Conservation (phyloP, 2,329 filamentous ascomycete genomes). For the Thermothelomyces thermophilus region DNA sequence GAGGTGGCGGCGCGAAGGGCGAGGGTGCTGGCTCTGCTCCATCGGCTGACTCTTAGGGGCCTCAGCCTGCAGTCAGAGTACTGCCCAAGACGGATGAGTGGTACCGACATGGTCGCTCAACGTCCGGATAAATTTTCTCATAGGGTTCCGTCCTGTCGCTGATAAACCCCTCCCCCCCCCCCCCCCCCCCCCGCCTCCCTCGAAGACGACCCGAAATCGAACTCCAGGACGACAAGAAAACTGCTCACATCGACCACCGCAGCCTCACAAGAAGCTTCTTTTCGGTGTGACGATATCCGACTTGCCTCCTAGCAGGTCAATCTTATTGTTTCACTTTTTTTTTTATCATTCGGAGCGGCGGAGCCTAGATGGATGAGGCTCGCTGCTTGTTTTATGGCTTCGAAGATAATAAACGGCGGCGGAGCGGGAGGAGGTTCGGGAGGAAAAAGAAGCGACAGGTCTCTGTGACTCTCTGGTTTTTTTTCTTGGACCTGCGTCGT, state of each 20-base stretch:
- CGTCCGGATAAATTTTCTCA: too few species aligned
- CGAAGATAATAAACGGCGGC: background rate
- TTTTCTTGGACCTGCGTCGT: background rate
- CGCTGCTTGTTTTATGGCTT: slow-evolving; percentile 2
- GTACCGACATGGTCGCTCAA: background rate
- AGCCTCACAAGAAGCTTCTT: background rate
- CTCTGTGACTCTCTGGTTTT: background rate
- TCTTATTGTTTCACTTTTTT: slow-evolving; percentile 1
- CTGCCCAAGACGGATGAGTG: background rate
- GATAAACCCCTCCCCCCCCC: too few species aligned
- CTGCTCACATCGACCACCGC: background rate
- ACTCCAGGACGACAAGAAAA: background rate
- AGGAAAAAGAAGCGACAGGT: slow-evolving; percentile 1
- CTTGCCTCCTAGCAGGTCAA: background rate
- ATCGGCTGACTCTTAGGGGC: slow-evolving; percentile 2
- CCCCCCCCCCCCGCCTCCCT: too few species aligned
- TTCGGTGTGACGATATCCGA: slow-evolving; percentile 9
- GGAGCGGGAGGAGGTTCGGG: slow-evolving; percentile 1
- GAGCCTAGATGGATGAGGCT: slow-evolving; percentile 3
- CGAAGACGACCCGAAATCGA: background rate
- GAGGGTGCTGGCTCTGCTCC: slow-evolving; percentile 39
- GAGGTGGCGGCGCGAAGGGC: slow-evolving; percentile 54
- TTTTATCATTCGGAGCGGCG: background rate
- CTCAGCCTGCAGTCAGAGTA: background rate
- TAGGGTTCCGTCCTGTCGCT: too few species aligned